A percentile compares a stretch with the other conserved stretches of the same genome.
Evolutionary conservation across 2,329 filamentous ascomycete species (phyloP).

Genomic region (Ophiostoma quercus): DNA sequence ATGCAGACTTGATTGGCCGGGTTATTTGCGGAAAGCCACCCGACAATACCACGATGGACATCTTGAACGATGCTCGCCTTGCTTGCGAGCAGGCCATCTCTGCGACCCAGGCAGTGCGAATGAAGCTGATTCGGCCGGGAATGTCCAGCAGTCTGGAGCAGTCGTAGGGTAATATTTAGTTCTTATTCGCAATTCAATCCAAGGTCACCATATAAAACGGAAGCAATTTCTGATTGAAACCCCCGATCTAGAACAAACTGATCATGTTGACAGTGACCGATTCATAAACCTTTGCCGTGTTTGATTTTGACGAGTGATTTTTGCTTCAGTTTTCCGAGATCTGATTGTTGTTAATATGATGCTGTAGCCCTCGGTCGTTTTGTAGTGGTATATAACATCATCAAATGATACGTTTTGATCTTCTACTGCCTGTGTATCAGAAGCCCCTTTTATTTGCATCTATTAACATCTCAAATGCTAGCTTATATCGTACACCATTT

Average conservation of each 20-base stretch:
- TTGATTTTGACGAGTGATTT: no score
- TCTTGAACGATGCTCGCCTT: background rate
- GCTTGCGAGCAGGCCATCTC: background rate
- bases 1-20: background rate
- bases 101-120: background rate
- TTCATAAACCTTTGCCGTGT: no score
- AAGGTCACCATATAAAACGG: no score
- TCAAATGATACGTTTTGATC: background rate
- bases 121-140: background rate
- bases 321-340: no score
- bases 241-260: no score
- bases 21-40: background rate
- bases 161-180: background rate
- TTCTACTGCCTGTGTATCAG: background rate
- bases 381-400: no score
- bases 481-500: background rate
- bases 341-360: no score
- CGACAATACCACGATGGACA: background rate
- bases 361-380: no score
- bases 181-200: no score
- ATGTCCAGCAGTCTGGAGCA: background rate
- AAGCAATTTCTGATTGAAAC: no score
- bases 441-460: background rate
- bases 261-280: no score
- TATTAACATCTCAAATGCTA: background rate